Evolutionary conservation across 1,139 yeast genomes (phyloP).

Genomic region (Spathaspora sp.): DNA sequence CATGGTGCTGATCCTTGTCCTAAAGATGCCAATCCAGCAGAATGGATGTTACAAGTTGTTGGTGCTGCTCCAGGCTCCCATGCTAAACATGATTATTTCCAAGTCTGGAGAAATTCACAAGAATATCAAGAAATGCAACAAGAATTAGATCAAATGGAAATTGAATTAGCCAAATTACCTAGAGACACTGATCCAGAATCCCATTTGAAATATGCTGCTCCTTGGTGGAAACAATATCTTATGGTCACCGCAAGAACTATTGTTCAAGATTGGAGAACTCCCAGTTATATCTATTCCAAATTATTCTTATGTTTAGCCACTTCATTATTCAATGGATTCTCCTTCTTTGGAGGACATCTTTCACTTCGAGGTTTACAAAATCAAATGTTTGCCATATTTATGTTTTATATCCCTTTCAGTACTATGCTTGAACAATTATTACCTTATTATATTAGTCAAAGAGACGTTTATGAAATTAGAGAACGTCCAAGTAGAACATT

Average conservation of each 20-base stretch:
- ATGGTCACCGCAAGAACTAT: slow-evolving; percentile 26
- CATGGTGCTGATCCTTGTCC: slow-evolving; percentile 51
- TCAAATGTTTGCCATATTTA: slow-evolving; percentile 55
- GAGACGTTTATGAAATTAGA: slow-evolving; percentile 38
- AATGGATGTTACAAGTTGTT: slow-evolving; percentile 56
- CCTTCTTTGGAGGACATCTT: slow-evolving; percentile 35
- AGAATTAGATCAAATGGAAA: slow-evolving; percentile 31
- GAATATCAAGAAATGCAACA: slow-evolving; percentile 21
- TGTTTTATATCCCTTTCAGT: slow-evolving; percentile 47
- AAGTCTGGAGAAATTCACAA: slow-evolving; percentile 32
- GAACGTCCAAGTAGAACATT: slow-evolving; percentile 34
- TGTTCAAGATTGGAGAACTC: slow-evolving; percentile 46
- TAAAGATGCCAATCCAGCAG: slow-evolving; percentile 51
- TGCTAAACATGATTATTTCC: slow-evolving; percentile 31
- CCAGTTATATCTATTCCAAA: slow-evolving; percentile 41
- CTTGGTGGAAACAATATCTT: slow-evolving; percentile 24
- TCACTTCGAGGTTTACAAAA: slow-evolving; percentile 44
- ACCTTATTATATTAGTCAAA: slow-evolving; percentile 30
- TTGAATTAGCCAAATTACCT: slow-evolving; percentile 28
- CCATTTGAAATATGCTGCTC: slow-evolving; percentile 24
- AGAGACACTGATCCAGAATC: slow-evolving; percentile 22
- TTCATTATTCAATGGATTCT: slow-evolving; percentile 49
- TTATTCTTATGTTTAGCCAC: slow-evolving; percentile 34
- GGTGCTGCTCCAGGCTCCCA: slow-evolving; percentile 37
- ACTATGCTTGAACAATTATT: slow-evolving; percentile 55